A percentile compares a stretch with the other conserved stretches of the same genome.
Evolutionary conservation across 768 basidiomycete species (phyloP).

Genomic region (Xerocomus spinulosus): DNA sequence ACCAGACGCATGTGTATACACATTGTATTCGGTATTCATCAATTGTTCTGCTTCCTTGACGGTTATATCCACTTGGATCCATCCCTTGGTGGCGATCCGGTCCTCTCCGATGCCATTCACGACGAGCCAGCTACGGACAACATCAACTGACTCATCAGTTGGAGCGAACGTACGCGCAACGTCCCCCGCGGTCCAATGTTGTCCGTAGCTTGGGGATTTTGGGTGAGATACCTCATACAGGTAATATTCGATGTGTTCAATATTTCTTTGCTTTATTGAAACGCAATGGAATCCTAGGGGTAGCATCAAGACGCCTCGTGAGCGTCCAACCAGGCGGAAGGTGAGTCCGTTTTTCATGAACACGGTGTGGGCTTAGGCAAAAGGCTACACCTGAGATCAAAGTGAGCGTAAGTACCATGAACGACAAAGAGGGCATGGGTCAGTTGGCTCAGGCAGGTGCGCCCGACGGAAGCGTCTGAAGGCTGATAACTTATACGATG

Average conservation of each 20-base stretch:
- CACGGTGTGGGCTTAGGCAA: conserved; percentile 16
- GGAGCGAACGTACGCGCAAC: conserved; percentile 28
- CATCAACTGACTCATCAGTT: conserved; percentile 16
- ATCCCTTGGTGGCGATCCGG: conserved; percentile 21
- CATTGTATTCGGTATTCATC: conserved; percentile 31
- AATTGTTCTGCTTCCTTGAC: conserved; percentile 31
- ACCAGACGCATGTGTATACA: conserved; percentile 28
- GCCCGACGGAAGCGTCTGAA: too few species aligned
- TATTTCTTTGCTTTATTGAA: conserved; percentile 31
- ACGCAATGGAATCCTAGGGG: conserved; percentile 24
- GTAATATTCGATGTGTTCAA: conserved; percentile 21
- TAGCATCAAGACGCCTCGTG: conserved; percentile 32
- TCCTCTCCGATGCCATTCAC: conserved; percentile 19
- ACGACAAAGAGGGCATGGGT: too few species aligned
- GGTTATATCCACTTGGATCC: conserved; percentile 28
- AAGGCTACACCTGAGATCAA: conserved; percentile 16
- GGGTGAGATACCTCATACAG: conserved; percentile 32
- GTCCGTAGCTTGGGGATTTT: conserved; percentile 30
- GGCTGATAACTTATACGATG: too few species aligned
- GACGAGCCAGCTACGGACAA: conserved; percentile 28
- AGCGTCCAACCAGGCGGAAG: conserved; percentile 36
- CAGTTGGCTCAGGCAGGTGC: too few species aligned
- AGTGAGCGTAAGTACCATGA: conserved; percentile 6
- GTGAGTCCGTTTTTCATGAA: conserved; percentile 39
- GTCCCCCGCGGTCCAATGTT: conserved; percentile 29